Conservation (phyloP, 768 basidiomycete species). For the Saitozyma sp. region DNA sequence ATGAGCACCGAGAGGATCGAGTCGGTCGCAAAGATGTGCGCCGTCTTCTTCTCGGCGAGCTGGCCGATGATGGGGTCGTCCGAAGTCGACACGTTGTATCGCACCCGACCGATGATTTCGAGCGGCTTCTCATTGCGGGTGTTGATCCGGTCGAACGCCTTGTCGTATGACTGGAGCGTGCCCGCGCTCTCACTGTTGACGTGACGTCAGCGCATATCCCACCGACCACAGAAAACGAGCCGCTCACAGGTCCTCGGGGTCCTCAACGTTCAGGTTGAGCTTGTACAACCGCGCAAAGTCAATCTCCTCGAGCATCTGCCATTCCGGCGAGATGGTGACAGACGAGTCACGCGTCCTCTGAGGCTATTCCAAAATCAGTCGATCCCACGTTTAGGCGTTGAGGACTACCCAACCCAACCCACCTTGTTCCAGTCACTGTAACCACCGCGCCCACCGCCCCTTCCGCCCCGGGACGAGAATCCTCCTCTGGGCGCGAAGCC, state of each 20-base stretch:
- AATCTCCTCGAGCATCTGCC: constrained; percentile 95
- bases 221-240: neutral
- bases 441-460: constrained; percentile 48
- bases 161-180: constrained; percentile 87
- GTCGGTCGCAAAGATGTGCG: constrained; percentile 86
- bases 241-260: constrained; percentile 82
- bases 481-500: constrained; percentile 55
- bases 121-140: constrained; percentile 89
- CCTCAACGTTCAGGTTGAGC: constrained; percentile 88
- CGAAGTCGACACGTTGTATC: constrained; percentile 95
- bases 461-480: constrained; percentile 30
- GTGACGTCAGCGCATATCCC: neutral
- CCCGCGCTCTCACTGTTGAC: constrained; percentile 63
- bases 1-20: constrained; percentile 92
- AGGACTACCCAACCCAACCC: constrained; percentile 7
- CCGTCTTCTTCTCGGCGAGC: constrained; percentile 77
- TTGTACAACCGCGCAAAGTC: constrained; percentile 91
- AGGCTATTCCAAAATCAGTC: constrained; percentile 40
- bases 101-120: constrained; percentile 88
- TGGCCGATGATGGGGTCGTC: constrained; percentile 96
- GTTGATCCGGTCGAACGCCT: constrained; percentile 89
- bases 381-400: constrained; percentile 1
- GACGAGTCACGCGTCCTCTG: constrained; percentile 90
- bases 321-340: constrained; percentile 85
- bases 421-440: constrained; percentile 91